Evolutionary conservation across 352 stramenopile genomes (phyloP).

Genomic region (Globisporangium mamillatum): DNA sequence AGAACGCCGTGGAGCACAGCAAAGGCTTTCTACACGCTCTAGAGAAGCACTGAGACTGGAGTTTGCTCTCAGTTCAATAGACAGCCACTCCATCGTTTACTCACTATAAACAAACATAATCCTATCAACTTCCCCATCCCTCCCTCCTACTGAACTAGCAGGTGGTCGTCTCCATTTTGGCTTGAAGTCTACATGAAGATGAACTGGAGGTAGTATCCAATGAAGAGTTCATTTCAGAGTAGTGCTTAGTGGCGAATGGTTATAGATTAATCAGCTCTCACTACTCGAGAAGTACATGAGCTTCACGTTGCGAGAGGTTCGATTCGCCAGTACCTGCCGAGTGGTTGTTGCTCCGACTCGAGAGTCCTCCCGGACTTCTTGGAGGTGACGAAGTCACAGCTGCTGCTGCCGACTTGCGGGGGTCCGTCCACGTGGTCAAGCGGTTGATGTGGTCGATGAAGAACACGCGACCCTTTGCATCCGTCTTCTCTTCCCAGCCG

Average conservation of each 20-base stretch:
- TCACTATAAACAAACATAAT: background rate
- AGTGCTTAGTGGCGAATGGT: background rate
- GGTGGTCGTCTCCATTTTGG: too few species aligned
- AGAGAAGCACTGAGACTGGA: conserved; percentile 16
- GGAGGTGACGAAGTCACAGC: background rate
- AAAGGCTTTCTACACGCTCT: conserved; percentile 44
- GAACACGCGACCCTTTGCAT: conserved; percentile 64
- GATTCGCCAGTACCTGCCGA: background rate
- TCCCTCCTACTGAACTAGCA: background rate
- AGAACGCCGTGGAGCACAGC: conserved; percentile 65
- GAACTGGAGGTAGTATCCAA: background rate
- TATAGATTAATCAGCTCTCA: background rate
- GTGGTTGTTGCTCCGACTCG: conserved; percentile 11
- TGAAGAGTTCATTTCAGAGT: background rate
- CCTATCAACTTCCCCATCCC: background rate
- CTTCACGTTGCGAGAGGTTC: conserved; percentile 16
- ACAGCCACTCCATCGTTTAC: background rate
- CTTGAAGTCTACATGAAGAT: too few species aligned
- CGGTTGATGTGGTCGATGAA: conserved; percentile 79
- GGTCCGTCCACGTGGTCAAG: conserved; percentile 69
- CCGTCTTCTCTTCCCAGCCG: conserved; percentile 70
- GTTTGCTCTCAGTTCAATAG: background rate
- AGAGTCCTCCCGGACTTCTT: conserved; percentile 1
- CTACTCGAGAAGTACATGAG: conserved; percentile 14
- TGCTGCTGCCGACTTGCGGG: conserved; percentile 18